Evolutionary conservation across 2,329 filamentous ascomycete genomes (phyloP), one percentile per base, ranked within the genome.

Genomic region (Malbranchea cinnamomea): DNA sequence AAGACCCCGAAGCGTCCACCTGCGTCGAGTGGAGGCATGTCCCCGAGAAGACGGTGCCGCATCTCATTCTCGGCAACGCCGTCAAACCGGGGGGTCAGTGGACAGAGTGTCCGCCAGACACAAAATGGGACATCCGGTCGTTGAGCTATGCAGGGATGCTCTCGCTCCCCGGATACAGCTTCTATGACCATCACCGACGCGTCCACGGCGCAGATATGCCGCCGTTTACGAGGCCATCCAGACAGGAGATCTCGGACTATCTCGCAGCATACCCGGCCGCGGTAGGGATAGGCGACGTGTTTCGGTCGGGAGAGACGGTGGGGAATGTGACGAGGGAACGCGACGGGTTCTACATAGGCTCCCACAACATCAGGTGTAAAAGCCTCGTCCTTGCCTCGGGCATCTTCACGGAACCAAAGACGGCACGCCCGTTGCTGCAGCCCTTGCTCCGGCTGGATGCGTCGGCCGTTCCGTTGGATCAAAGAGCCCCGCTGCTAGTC

Each of bases 81-180:
- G 33, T 49, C 6, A 48, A 57, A 23, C 54, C 67, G 2, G 70
- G 70, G 10, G 70, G 70, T 5, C 69, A 74, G 44, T 74, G 70
- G 70, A 63, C 62, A 1, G 65, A 68, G 28, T 62, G 68, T 33
- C 59, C 63, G 0, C 54, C 61, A 9, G 54, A 56, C 15, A 60
- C 63, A 3, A 68, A 62, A 43, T 63, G 61, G 48, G 60, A 71
- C 33, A 71, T 73, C 37, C 67, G 65, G 24, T 67, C 69, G 0
- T 44, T 74, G 46, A 73, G 68, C 46, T 74, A 74, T 52, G 67
- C 68, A 2, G 67, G 70, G 34, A 68, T 71, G 61, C 54, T 74
- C 5, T 71, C 67, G 9, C 52, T 74, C 15, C 70, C 70, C 0
- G 69, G 65, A 0, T 74, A 72, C 43, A 63, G 62, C 4, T 71